phyloP scores from a whole-genome alignment of 2,329 filamentous ascomycete genomes.

The Cladosporium phlei region DNA sequence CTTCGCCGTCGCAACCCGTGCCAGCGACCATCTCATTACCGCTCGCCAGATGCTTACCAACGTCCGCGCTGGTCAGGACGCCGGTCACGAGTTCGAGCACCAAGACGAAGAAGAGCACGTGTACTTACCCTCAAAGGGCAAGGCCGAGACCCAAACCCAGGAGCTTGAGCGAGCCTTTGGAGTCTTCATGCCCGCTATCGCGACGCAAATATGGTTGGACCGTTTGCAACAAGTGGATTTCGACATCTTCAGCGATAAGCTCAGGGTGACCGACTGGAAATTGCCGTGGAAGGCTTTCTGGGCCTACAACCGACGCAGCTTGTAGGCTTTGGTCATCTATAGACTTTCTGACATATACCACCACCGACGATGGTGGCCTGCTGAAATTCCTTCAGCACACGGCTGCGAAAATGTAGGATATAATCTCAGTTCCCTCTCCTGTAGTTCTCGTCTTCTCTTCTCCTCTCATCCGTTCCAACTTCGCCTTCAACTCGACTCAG shows the following conservation, averaged over 20 bases:
- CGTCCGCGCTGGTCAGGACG: slow-evolving; percentile 65
- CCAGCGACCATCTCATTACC: slow-evolving; percentile 93
- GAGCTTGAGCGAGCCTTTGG: slow-evolving; percentile 68
- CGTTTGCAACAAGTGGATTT: slow-evolving; percentile 77
- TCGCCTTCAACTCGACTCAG: neutral
- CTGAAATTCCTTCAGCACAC: no score
- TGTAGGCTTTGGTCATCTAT: slow-evolving; percentile 33
- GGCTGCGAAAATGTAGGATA: slow-evolving; percentile 4
- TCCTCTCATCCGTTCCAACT: neutral
- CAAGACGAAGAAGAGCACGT: slow-evolving; percentile 66
- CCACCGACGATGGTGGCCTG: neutral
- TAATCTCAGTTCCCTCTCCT: neutral
- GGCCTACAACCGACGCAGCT: slow-evolving; percentile 51
- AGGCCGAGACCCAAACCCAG: slow-evolving; percentile 36
- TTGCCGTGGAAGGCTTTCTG: slow-evolving; percentile 73
- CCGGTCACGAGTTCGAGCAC: slow-evolving; percentile 87
- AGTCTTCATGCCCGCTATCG: slow-evolving; percentile 73
- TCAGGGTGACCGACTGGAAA: slow-evolving; percentile 70
- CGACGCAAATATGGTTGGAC: slow-evolving; percentile 73
- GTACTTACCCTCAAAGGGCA: slow-evolving; percentile 36
- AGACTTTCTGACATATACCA: neutral
- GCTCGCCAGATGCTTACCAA: slow-evolving; percentile 86
- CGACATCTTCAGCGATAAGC: slow-evolving; percentile 64
- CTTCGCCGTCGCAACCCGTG: slow-evolving; percentile 85
- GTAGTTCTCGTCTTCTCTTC: neutral